Conservation (phyloP, 352 stramenopile species). For the Globisporangium parvum region DNA sequence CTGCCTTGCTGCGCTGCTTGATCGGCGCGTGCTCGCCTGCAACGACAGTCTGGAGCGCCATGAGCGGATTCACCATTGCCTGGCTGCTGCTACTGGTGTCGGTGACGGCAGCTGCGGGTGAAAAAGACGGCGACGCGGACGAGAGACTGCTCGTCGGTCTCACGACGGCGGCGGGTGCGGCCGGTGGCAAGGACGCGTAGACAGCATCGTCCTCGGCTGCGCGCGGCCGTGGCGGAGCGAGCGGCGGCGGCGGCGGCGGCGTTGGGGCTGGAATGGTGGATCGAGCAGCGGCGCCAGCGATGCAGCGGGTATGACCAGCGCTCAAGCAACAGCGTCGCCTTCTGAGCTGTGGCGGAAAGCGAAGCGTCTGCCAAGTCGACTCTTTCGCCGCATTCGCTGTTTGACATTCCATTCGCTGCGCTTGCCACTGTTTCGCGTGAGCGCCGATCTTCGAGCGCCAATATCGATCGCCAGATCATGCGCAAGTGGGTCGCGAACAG, state of each 20-base stretch:
- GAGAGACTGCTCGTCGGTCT: constrained; percentile 4
- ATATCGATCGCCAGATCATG: constrained; percentile 3
- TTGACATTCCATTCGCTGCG: too few relatives aligned
- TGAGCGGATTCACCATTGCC: constrained; percentile 27
- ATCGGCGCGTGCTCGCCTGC: constrained; percentile 24
- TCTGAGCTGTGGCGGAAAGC: too few relatives aligned
- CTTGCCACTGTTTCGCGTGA: too few relatives aligned
- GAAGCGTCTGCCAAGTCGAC: too few relatives aligned
- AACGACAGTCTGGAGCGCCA: constrained; percentile 39
- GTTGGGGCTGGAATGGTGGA: constrained; percentile 8
- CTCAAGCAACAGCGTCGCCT: too few relatives aligned
- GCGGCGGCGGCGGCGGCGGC: constrained; percentile 10
- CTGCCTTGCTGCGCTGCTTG: constrained; percentile 38
- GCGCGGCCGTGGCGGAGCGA: constrained; percentile 8
- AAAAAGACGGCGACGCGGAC: constrained; percentile 14
- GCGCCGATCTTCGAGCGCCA: too few relatives aligned
- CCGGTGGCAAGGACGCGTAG: constrained; percentile 3
- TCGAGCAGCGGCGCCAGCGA: too few relatives aligned
- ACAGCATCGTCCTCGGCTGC: constrained; percentile 13
- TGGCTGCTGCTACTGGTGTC: neutral
- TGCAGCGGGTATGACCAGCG: too few relatives aligned
- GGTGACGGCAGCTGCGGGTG: constrained; percentile 2
- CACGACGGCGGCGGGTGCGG: neutral
- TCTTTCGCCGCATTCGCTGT: too few relatives aligned
- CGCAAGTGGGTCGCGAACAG: constrained; percentile 22